Evolutionary conservation across 2,329 filamentous ascomycete species (phyloP), one percentile per base, ranked within the genome.

Genomic region (Diaporthe capsici): DNA sequence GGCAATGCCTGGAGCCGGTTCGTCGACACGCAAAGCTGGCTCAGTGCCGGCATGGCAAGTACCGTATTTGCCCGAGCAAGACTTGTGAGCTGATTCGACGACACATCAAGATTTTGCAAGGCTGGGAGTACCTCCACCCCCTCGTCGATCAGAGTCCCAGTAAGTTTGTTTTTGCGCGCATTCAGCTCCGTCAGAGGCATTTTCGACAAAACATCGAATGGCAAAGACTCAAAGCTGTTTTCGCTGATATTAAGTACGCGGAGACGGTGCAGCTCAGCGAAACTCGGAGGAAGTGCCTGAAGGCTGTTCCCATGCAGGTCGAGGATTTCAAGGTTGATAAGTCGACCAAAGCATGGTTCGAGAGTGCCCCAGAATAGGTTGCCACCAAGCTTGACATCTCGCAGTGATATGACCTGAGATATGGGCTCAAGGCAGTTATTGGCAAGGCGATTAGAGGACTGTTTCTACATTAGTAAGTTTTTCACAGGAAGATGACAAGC

Each of bases 231-330:
- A 39, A 99, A 88, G 72, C 90, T 89, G 80, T 99, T 99, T 78
- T 95, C 91, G 75, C 93, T 92, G 31, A 98, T 82, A 81, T 98
- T 96, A 70, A 98, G 86, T 13, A 94, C 89, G 37, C 94, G 92
- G 42, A 99, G 88, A 34, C 90, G 90, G 3, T 87, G 86, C 77
- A 98, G 89, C 39, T 90, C 89, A n/a, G 89, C 88, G 2, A 98
- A 82, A 17, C 90, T 89, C 13, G 89, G 84, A 0, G 95, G 94
- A 22, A 99, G 86, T 1, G 88, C 87, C 10, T 92, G 91, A 28
- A 99, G 88, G 76, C 92, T 91, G 84, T 99, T 99, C 20, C 90
- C 90, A 77, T 95, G 94, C 12, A 98, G 81, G 78, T 98, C 96
- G 12, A 98, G 87, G 25, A 92, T 89, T 82, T 98, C 95, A 0